phyloP scores from a whole-genome alignment of 805 yeast species.

The Zygoascus ofunaensis region DNA sequence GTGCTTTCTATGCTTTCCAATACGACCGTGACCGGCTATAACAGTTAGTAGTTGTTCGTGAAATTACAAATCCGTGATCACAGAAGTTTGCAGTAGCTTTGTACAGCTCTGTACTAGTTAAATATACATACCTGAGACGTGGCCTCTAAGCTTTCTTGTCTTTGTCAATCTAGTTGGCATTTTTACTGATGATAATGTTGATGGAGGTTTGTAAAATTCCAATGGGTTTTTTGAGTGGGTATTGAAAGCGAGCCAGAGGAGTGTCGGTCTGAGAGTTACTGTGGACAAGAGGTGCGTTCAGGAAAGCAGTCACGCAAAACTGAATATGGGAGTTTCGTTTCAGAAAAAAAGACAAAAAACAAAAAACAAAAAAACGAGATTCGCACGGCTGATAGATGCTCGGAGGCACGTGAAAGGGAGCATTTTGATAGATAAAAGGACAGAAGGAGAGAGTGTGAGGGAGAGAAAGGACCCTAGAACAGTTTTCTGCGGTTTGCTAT shows the following conservation, averaged over 20 bases:
- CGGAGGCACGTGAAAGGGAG: too few species aligned
- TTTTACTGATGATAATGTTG: constrained; percentile 5
- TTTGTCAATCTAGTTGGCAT: constrained; percentile 99
- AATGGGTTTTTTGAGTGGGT: neutral
- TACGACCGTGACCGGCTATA: constrained; percentile 99
- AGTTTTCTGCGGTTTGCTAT: too few species aligned
- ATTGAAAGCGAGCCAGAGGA: neutral
- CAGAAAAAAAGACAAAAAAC: too few species aligned
- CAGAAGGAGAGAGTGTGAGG: too few species aligned
- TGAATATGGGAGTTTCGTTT: too few species aligned
- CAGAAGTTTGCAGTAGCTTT: neutral
- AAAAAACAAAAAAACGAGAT: too few species aligned
- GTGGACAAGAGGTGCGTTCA: too few species aligned
- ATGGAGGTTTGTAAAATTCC: constrained; percentile 3
- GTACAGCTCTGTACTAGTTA: neutral
- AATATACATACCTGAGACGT: constrained; percentile 88
- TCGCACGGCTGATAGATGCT: too few species aligned
- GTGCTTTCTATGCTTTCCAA: constrained; percentile 99
- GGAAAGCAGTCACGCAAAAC: neutral
- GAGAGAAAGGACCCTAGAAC: too few species aligned
- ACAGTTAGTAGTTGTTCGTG: constrained; percentile 10
- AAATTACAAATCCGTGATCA: constrained; percentile 13
- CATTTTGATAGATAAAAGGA: too few species aligned
- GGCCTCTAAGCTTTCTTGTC: constrained; percentile 99
- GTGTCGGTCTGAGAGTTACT: neutral